Evolutionary conservation across 73 alveolate species (phyloP).

Genomic region (Paraurostyla sp.): DNA sequence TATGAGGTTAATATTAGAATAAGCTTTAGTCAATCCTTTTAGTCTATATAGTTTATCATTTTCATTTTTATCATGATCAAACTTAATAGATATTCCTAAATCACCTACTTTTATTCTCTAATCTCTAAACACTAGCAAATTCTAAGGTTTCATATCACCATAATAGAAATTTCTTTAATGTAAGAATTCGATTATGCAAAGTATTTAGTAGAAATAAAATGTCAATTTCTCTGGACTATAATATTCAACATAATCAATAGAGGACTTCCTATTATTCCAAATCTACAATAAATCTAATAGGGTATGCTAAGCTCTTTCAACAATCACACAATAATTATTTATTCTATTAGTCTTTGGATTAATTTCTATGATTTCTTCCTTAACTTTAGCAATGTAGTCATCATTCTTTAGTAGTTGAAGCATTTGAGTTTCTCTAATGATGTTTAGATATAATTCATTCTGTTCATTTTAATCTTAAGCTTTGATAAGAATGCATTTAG

Average conservation of each 20-base stretch:
- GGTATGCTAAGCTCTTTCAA: constrained; percentile 47
- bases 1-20: background rate
- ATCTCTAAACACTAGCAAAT: constrained; percentile 50
- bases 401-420: background rate
- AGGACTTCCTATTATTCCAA: background rate
- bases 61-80: background rate
- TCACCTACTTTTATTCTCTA: constrained; percentile 45
- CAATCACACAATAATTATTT: constrained; percentile 15
- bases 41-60: background rate
- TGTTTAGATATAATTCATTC: background rate
- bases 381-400: constrained; percentile 17
- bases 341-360: background rate
- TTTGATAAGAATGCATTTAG: background rate
- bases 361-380: constrained; percentile 57
- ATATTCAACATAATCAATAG: background rate
- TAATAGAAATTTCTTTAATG: constrained; percentile 26
- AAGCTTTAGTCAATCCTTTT: background rate
- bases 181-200: background rate
- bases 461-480: background rate
- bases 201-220: background rate
- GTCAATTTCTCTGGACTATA: constrained; percentile 29
- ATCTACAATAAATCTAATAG: background rate
- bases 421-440: constrained; percentile 3
- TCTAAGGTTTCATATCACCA: constrained; percentile 62
- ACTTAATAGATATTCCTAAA: constrained; percentile 48